These are phyloP conservation scores for Trichoderma semiorbis DNA, from an alignment of 2,329 filamentous ascomycete species.

Conservation along the genomic window DNA sequence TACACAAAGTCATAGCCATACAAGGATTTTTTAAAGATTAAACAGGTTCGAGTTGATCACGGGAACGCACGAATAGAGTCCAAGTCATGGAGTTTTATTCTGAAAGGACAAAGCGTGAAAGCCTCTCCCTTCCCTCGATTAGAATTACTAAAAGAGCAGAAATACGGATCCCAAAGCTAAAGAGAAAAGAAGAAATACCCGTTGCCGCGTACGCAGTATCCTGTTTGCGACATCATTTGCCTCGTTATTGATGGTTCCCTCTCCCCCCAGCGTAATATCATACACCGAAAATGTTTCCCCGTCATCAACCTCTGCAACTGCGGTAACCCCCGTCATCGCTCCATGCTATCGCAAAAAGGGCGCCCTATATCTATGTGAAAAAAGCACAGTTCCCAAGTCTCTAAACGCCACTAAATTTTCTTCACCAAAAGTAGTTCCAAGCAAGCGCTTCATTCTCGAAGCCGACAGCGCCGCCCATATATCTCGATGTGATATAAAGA, in stretches of 20 bases:
- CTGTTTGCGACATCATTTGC: constrained; percentile 1
- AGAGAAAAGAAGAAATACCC: background rate
- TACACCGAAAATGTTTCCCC: constrained; percentile 8
- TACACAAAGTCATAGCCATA: background rate
- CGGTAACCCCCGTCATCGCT: background rate
- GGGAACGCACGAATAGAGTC: background rate
- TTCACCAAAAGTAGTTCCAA: constrained; percentile 5
- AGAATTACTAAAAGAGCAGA: constrained; percentile 9
- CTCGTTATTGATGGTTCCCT: background rate
- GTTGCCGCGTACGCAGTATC: constrained; percentile 7
- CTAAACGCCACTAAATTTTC: constrained; percentile 16
- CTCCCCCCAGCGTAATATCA: constrained; percentile 4
- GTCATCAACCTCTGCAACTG: background rate
- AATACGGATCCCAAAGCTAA: background rate
- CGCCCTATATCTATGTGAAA: background rate
- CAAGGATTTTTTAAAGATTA: background rate
- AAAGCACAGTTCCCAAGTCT: background rate
- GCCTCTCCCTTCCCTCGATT: background rate
- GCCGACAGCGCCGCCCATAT: constrained; percentile 12
- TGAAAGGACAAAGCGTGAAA: background rate
- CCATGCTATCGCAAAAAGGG: background rate
- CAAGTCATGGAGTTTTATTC: background rate
- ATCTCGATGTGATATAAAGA: constrained; percentile 9
- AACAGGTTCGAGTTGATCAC: background rate
- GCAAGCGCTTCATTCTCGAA: constrained; percentile 7